Evolutionary conservation across 169 alveolate species (phyloP).

Genomic region (Eimeria praecox): DNA sequence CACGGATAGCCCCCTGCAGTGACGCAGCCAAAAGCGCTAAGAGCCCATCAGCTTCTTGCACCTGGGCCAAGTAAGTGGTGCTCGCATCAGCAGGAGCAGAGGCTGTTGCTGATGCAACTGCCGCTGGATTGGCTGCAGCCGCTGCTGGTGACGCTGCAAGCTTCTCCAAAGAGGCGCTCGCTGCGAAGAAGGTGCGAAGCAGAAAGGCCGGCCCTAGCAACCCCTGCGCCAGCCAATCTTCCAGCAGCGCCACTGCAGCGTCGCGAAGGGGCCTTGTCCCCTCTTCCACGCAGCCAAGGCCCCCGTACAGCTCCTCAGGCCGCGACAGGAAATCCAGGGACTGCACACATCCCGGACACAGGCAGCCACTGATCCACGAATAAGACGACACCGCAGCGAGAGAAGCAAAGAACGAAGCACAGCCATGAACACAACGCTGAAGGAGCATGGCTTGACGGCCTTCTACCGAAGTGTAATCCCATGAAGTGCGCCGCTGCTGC

Average conservation of each 20-base stretch:
- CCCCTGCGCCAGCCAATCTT: constrained; percentile 28
- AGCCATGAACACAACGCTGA: background rate
- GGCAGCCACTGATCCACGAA: background rate
- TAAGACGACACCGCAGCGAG: background rate
- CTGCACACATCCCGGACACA: background rate
- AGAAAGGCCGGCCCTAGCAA: constrained; percentile 34
- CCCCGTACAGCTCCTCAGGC: constrained; percentile 67
- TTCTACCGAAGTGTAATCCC: background rate
- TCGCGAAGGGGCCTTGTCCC: constrained; percentile 55
- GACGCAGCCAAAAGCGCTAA: constrained; percentile 57
- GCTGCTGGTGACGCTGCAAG: constrained; percentile 37
- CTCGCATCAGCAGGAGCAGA: background rate
- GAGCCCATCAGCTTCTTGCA: constrained; percentile 41
- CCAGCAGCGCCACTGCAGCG: constrained; percentile 26
- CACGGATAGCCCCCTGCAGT: constrained; percentile 45
- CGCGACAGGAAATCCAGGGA: constrained; percentile 37
- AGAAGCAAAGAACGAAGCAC: background rate
- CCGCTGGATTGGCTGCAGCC: background rate
- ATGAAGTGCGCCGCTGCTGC: background rate
- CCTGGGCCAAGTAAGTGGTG: background rate
- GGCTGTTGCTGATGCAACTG: background rate
- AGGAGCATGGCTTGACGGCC: background rate
- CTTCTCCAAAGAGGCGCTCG: constrained; percentile 22
- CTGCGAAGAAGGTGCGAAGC: constrained; percentile 48
- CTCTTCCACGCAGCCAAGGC: constrained; percentile 47